A percentile compares a stretch with the other conserved stretches of the same genome.
Evolutionary conservation across 495 filamentous ascomycete species (phyloP).

Genomic region (Penicillium salamii): DNA sequence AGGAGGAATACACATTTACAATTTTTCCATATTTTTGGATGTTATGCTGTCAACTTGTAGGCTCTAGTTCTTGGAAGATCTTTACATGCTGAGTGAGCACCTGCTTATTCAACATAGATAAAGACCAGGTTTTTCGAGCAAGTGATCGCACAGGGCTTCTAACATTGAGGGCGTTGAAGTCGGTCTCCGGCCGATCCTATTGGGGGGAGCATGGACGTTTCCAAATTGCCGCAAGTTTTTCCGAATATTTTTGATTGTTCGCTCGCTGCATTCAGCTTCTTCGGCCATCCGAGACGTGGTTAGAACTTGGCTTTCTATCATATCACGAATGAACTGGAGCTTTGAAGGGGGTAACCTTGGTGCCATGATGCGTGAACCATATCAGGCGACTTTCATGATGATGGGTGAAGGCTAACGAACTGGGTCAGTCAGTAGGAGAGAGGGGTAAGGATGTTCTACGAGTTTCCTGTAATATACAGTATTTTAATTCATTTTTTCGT

Average conservation of each 20-base stretch:
- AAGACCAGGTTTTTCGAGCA: conserved; percentile 3
- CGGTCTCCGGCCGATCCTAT: background rate
- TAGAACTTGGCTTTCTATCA: background rate
- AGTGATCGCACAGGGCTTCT: background rate
- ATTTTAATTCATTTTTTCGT: too few species aligned
- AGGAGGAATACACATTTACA: too few species aligned
- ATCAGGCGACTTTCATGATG: background rate
- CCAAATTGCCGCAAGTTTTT: background rate
- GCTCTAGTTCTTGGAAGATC: too few species aligned
- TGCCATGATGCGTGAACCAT: conserved; percentile 1
- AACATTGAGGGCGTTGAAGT: background rate
- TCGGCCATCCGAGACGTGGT: background rate
- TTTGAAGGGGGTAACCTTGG: conserved; percentile 9
- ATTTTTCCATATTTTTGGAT: too few species aligned
- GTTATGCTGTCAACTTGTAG: too few species aligned
- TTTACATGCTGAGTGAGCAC: too few species aligned
- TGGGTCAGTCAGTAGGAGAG: too few species aligned
- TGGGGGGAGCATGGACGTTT: conserved; percentile 1
- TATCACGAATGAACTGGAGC: background rate
- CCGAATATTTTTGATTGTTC: background rate
- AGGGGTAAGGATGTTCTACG: too few species aligned
- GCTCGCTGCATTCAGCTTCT: conserved; percentile 1
- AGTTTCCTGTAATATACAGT: too few species aligned
- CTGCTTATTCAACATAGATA: too few species aligned
- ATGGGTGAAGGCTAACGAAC: background rate